A percentile compares a stretch with the other conserved stretches of the same genome.
phyloP scores from a whole-genome alignment of 805 yeast species.

The Brettanomyces sp. region DNA sequence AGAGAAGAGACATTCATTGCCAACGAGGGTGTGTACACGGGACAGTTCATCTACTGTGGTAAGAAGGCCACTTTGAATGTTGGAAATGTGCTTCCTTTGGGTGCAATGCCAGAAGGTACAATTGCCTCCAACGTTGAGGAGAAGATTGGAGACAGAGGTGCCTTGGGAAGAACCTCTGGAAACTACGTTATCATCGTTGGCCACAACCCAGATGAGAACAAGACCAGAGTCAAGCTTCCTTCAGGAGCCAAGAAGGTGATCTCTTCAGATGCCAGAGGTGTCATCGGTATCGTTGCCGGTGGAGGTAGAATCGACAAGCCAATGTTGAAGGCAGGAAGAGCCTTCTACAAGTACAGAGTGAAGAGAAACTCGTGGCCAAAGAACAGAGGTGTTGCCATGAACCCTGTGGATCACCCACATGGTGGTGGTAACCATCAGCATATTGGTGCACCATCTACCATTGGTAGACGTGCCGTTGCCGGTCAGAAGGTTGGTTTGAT shows the following conservation, averaged over 20 bases:
- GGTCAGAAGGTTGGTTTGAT: constrained; percentile 99
- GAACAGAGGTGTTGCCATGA: constrained; percentile 99
- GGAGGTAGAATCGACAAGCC: constrained; percentile 99
- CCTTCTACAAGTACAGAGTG: constrained; percentile 98
- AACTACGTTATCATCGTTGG: constrained; percentile 98
- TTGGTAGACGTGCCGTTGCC: constrained; percentile 98
- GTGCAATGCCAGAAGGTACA: constrained; percentile 98
- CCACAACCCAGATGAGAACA: constrained; percentile 98
- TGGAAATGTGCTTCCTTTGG: constrained; percentile 96
- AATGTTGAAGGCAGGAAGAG: constrained; percentile 99
- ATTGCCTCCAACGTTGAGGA: constrained; percentile 45
- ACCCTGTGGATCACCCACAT: constrained; percentile 99
- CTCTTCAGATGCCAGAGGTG: constrained; percentile 97
- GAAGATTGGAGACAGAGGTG: constrained; percentile 87
- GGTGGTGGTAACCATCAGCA: constrained; percentile 99
- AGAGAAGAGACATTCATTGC: constrained; percentile 99
- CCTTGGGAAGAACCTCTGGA: constrained; percentile 99
- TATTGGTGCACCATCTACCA: constrained; percentile 99
- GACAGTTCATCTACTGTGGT: constrained; percentile 98
- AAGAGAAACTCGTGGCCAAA: constrained; percentile 99
- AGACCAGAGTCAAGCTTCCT: constrained; percentile 98
- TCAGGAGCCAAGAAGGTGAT: constrained; percentile 98
- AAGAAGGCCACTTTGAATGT: constrained; percentile 94
- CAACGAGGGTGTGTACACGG: constrained; percentile 99
- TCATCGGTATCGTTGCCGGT: constrained; percentile 99